Base-by-base conservation (phyloP, 495 filamentous ascomycete species). In the Hyphodiscus hymeniophilus region DNA sequence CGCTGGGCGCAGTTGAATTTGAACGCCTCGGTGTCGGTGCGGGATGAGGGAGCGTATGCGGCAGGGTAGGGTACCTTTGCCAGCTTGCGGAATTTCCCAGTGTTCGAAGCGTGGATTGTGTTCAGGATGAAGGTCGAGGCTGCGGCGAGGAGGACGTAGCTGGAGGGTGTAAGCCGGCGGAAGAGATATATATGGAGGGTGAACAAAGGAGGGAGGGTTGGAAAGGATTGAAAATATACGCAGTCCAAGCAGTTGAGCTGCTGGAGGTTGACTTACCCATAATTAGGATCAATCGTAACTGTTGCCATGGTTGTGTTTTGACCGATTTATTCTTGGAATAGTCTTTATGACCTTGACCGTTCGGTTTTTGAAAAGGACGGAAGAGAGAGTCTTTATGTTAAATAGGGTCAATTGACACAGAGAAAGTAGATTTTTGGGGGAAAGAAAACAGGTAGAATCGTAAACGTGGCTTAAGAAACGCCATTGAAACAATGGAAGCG, bases 1-100 rank as follows among this genome's bases (percentile, higher is more conserved):
- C 76, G 70, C 51, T 80, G 76, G 18, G 76, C 76, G 68, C 77
- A 79, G 60, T 81, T 81, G 69, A 81, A 81, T 36, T 67, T 50
- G 39, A 74, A 45, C 18, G 48, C 48, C 32, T 23, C 46, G 10
- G 20, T 22, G 26, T 47, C 50, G 28, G 66, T 64, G 44, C 73
- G 69, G 55, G 64, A 64, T 2, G 66, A 38, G 8, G 65, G 69
- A 17, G 76, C 75, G 53, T 79, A 81, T 54, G 56, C 44, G 53
- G 70, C 72, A 0, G 77, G 77, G 49, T 60, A 80, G 8, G 61
- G 62, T 23, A 79, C 60, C 17, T 71, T 63, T 49, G 75, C 73
- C 1, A 36, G 36, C 43, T 68, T 70, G 52, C 77, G 73, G 47
- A 65, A 51, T 1, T 22, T 44, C 43, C 54, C 55, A 20, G 65